Conservation (phyloP, 306 rosid species). For the cucumber (Cucumis sativus) region Cucumber_9930_V3 NC_026660.2:9831001-9831500, state of each 20-base stretch:
- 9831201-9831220: neutral
- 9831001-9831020: no score
- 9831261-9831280: no score
- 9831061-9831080: no score
- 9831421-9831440: neutral
- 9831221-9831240: neutral
- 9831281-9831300: neutral
- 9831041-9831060: no score
- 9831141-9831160: neutral
- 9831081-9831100: no score
- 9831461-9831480: no score
- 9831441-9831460: neutral
- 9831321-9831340: neutral
- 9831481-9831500: no score
- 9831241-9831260: no score
- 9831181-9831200: neutral
- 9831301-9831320: neutral
- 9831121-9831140: neutral
- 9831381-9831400: neutral
- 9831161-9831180: neutral
- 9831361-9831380: neutral
- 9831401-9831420: neutral
- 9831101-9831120: neutral
- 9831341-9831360: neutral
- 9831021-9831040: no score